Evolutionary conservation across 106 monocot genomes (phyloP).

Genomic region (Hemerocallis citrina): DNA sequence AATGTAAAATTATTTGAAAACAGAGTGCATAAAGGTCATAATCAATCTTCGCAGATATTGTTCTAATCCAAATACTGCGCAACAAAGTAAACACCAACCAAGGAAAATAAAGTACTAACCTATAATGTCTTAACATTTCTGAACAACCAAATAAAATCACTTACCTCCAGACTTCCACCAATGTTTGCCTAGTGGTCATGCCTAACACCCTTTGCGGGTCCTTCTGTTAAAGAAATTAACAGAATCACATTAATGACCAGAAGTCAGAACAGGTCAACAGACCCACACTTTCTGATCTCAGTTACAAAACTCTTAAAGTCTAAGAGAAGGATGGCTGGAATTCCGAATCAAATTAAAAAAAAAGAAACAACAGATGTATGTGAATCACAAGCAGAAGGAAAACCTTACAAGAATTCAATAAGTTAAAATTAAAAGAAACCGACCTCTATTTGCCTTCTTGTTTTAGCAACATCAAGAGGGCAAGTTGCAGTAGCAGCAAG

Average conservation of each 20-base stretch:
- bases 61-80: too few species aligned
- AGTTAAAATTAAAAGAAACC: conserved; percentile 1
- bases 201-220: conserved; percentile 54
- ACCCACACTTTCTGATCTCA: neutral
- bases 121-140: too few species aligned
- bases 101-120: too few species aligned
- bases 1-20: too few species aligned
- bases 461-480: conserved; percentile 96
- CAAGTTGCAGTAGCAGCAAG: conserved; percentile 87
- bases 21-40: too few species aligned
- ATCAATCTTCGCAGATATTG: too few species aligned
- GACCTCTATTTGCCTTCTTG: conserved; percentile 89
- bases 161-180: conserved; percentile 81
- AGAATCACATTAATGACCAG: neutral
- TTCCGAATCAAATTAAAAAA: neutral
- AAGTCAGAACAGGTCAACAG: neutral
- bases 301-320: neutral
- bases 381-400: neutral
- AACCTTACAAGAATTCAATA: neutral
- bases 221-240: conserved; percentile 31
- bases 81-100: too few species aligned
- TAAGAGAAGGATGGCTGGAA: neutral
- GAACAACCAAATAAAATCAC: neutral
- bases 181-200: conserved; percentile 67
- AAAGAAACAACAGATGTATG: neutral